A percentile compares a stretch with the other conserved stretches of the same genome.
These are phyloP conservation scores for Tritrichomonas musculus DNA, from an alignment of 208 protist species.

Conservation along the genomic window DNA sequence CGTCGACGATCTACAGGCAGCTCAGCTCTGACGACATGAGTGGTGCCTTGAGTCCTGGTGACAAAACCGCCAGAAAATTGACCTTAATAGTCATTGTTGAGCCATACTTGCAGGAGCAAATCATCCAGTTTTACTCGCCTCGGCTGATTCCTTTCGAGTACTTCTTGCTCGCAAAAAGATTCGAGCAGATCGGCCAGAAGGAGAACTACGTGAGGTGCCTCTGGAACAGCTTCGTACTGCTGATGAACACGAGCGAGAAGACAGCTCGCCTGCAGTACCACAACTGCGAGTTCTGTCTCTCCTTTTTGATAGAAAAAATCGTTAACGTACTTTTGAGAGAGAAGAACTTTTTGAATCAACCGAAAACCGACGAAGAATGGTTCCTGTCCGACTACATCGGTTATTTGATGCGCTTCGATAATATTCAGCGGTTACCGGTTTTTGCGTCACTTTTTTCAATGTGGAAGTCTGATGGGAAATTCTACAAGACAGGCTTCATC, in stretches of 20 bases:
- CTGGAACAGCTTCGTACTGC: neutral
- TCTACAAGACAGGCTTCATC: neutral
- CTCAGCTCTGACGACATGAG: no score
- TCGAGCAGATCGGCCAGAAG: neutral
- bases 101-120: neutral
- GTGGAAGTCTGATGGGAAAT: neutral
- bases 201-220: neutral
- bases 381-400: neutral
- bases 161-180: neutral
- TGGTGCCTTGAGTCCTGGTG: no score
- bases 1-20: no score
- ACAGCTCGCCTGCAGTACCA: no score
- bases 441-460: neutral
- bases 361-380: neutral
- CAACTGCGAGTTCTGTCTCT: neutral
- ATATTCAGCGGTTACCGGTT: neutral
- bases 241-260: no score
- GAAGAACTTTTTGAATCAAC: neutral
- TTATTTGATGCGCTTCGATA: neutral
- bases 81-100: neutral
- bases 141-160: neutral
- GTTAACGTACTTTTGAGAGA: neutral
- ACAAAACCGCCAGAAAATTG: no score
- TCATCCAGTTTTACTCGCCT: neutral
- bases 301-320: neutral